These are phyloP conservation scores for Pseudozyma hubeiensis DNA, from an alignment of 1,284 basidiomycete genomes.

Conservation along the genomic window DNA sequence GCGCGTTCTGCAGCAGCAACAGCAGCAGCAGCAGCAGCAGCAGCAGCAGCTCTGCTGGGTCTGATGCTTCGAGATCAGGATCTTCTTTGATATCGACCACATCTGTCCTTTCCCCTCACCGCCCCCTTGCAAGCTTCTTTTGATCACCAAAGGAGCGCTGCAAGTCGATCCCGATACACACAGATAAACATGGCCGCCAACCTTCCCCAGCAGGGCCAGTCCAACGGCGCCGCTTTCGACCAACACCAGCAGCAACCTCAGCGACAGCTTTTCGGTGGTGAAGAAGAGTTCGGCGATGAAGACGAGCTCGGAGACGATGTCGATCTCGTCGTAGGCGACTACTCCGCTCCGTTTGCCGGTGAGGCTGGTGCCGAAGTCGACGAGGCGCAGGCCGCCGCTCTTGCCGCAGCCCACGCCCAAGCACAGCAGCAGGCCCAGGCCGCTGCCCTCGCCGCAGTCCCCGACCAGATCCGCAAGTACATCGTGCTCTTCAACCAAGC, in stretches of 20 bases:
- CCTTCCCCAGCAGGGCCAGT: constrained; percentile 40
- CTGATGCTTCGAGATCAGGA: background rate
- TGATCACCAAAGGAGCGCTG: constrained; percentile 34
- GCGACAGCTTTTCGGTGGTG: constrained; percentile 52
- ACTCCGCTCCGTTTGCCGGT: constrained; percentile 28
- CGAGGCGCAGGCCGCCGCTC: constrained; percentile 50
- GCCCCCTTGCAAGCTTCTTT: constrained; percentile 34
- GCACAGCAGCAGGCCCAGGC: constrained; percentile 59
- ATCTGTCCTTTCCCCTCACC: constrained; percentile 8
- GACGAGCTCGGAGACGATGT: constrained; percentile 59
- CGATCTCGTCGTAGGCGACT: constrained; percentile 53
- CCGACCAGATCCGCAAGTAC: constrained; percentile 67
- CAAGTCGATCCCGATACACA: constrained; percentile 5
- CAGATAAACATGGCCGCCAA: constrained; percentile 28
- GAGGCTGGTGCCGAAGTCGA: constrained; percentile 43
- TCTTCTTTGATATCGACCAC: constrained; percentile 3
- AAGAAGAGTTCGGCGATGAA: constrained; percentile 53
- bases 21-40: constrained; percentile 2
- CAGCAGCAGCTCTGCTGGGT: background rate
- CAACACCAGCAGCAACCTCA: constrained; percentile 48
- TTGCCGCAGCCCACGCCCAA: constrained; percentile 58
- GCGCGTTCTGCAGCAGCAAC: background rate
- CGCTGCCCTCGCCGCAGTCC: constrained; percentile 63
- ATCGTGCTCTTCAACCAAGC: constrained; percentile 66
- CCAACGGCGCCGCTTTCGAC: constrained; percentile 30